Evolutionary conservation across 2,329 filamentous ascomycete species (phyloP).

Genomic region (Ophiostoma quercus): DNA sequence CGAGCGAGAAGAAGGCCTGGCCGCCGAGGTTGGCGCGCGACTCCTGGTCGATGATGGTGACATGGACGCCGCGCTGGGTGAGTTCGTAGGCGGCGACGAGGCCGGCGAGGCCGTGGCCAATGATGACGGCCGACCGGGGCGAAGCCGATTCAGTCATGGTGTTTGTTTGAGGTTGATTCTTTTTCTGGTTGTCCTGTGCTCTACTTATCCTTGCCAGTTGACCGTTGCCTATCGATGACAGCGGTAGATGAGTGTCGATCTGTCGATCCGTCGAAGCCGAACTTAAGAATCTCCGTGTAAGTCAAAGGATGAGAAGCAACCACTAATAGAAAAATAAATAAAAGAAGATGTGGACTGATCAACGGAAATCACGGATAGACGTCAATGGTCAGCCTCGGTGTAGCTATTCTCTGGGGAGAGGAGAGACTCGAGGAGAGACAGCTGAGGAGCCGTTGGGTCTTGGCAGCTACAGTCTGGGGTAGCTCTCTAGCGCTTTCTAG

Average conservation of each 20-base stretch:
- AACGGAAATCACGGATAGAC: neutral
- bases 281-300: neutral
- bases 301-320: neutral
- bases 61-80: conserved; percentile 44
- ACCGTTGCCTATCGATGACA: neutral
- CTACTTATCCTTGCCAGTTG: neutral
- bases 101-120: conserved; percentile 55
- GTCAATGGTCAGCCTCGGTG: neutral
- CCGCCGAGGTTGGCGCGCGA: conserved; percentile 52
- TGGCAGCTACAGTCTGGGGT: neutral
- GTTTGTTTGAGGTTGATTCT: neutral
- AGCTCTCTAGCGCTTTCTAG: neutral
- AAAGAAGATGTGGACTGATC: neutral
- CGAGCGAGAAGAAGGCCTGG: conserved; percentile 60
- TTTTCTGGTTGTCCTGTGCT: neutral
- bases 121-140: conserved; percentile 34
- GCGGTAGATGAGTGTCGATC: neutral
- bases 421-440: neutral
- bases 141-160: neutral
- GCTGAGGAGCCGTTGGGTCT: neutral
- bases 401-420: neutral
- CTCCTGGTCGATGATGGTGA: conserved; percentile 55
- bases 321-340: neutral
- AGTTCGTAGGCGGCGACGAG: conserved; percentile 57
- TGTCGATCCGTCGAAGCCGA: conserved; percentile 1